Conservation (phyloP, 192 early-diverging fungal species). For the Coemansia sp. region DNA sequence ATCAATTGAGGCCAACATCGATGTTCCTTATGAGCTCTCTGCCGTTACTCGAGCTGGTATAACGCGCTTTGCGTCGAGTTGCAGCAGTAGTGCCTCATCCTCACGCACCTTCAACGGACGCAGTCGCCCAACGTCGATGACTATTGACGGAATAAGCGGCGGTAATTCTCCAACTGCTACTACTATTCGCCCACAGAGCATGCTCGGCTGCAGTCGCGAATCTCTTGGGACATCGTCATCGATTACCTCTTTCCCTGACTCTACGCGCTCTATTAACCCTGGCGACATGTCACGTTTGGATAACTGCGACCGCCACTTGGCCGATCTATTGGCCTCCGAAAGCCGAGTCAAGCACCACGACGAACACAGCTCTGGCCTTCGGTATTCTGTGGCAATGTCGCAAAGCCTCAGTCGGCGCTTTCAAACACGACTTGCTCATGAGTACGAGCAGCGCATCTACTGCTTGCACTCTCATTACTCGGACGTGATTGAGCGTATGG, state of each 20-base stretch:
- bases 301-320: constrained; percentile 9
- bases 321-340: neutral
- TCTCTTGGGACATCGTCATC: constrained; percentile 9
- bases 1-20: neutral
- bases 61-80: constrained; percentile 18
- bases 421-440: constrained; percentile 39
- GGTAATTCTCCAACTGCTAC: constrained; percentile 13
- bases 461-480: constrained; percentile 53
- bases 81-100: constrained; percentile 19
- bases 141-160: constrained; percentile 1
- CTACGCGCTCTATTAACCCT: neutral
- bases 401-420: constrained; percentile 50
- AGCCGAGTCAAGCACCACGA: neutral
- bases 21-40: constrained; percentile 8
- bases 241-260: constrained; percentile 1
- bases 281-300: neutral
- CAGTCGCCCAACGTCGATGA: constrained; percentile 24
- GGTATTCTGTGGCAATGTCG: constrained; percentile 51
- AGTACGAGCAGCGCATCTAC: constrained; percentile 56
- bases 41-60: constrained; percentile 16
- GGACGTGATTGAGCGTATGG: constrained; percentile 47
- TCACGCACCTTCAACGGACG: constrained; percentile 17
- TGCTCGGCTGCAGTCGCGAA: constrained; percentile 28
- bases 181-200: constrained; percentile 17
- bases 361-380: constrained; percentile 10